Evolutionary conservation across 2,329 filamentous ascomycete genomes (phyloP).

Genomic region (Colletotrichum truncatum): DNA sequence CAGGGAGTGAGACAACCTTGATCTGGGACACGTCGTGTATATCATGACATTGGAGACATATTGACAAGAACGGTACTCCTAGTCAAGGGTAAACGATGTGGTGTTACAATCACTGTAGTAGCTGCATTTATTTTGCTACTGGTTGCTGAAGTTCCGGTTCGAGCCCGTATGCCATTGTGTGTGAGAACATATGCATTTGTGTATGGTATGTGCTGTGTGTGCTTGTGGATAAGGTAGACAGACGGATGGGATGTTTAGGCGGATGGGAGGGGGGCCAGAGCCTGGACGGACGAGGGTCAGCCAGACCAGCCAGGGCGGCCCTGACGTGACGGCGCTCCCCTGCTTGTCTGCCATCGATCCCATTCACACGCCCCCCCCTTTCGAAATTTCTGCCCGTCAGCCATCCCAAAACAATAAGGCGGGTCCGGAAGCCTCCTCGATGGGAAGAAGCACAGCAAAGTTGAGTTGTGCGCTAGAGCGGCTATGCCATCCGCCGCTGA

Average conservation of each 20-base stretch:
- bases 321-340: constrained; percentile 19
- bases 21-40: constrained; percentile 15
- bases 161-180: constrained; percentile 9
- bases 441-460: constrained; percentile 1
- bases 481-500: constrained; percentile 27
- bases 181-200: neutral
- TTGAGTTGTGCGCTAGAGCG: constrained; percentile 28
- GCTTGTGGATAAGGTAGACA: constrained; percentile 5
- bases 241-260: constrained; percentile 14
- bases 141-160: constrained; percentile 8
- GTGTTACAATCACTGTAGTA: neutral
- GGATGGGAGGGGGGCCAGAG: neutral
- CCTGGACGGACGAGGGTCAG: neutral
- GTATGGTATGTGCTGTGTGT: constrained; percentile 1
- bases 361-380: neutral
- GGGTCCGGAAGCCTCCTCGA: constrained; percentile 23
- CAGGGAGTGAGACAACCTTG: constrained; percentile 13
- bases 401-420: constrained; percentile 19
- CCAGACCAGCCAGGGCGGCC: constrained; percentile 11
- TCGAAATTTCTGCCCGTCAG: constrained; percentile 3
- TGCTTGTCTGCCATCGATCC: constrained; percentile 9
- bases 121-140: neutral
- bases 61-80: constrained; percentile 8
- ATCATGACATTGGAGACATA: constrained; percentile 23
- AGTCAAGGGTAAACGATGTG: neutral